Conservation (phyloP, 352 stramenopile genomes). For the Phytopythium boreale region DNA sequence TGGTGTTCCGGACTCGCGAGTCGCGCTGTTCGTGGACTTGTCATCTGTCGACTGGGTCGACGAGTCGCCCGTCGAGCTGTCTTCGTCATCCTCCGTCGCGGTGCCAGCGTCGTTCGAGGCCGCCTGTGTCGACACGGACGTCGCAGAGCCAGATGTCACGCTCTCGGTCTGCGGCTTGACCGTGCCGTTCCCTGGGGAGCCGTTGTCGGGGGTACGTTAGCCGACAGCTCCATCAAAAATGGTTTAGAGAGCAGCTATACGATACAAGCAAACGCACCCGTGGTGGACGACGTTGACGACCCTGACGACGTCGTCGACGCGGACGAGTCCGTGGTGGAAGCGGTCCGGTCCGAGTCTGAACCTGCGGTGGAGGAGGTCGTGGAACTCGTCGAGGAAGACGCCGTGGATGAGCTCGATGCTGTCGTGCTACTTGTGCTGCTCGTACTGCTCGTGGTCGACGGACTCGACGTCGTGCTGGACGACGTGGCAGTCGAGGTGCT, state of each 20-base stretch:
- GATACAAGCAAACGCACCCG: background rate
- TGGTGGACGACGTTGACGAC: background rate
- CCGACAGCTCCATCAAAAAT: background rate
- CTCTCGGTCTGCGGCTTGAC: conserved; percentile 6
- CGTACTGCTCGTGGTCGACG: conserved; percentile 6
- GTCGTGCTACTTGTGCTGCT: background rate
- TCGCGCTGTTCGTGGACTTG: conserved; percentile 8
- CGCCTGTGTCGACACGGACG: background rate
- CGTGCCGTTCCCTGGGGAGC: background rate
- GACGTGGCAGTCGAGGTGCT: conserved; percentile 4
- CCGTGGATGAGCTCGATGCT: background rate
- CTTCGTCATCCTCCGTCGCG: background rate
- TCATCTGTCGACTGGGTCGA: conserved; percentile 17
- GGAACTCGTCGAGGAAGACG: background rate
- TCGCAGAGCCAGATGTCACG: background rate
- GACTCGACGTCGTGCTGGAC: conserved; percentile 13
- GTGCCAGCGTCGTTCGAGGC: background rate
- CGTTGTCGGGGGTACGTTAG: background rate
- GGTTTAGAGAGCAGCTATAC: no score
- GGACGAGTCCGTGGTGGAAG: background rate
- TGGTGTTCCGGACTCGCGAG: conserved; percentile 10
- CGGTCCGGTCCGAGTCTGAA: background rate
- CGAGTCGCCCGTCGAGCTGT: conserved; percentile 12
- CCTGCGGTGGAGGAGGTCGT: background rate
- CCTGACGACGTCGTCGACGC: background rate